Percentiles rank a stretch among this genome's conserved stretches.
phyloP scores from a whole-genome alignment of 2,329 filamentous ascomycete genomes.

The Aspergillus fructus region DNA sequence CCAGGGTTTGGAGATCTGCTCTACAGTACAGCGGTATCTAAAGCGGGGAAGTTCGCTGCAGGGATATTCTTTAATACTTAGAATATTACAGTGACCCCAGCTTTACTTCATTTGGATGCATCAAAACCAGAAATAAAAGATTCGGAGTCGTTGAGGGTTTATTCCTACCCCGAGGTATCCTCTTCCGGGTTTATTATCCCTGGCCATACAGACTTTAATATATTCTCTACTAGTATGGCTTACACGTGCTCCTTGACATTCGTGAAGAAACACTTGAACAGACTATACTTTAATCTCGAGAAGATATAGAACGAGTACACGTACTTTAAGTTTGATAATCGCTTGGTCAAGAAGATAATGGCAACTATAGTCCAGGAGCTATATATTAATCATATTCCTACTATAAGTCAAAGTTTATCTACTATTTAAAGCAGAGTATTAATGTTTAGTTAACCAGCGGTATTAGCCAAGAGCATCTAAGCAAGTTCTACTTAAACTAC shows the following conservation, averaged over 20 bases:
- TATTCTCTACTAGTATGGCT: constrained; percentile 57
- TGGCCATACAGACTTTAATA: constrained; percentile 52
- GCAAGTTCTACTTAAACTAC: constrained; percentile 68
- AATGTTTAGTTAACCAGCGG: constrained; percentile 55
- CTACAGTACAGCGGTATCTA: not conserved
- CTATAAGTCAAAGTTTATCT: constrained; percentile 43
- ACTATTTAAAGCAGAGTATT: not conserved
- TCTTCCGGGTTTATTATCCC: constrained; percentile 53
- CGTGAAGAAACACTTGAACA: constrained; percentile 61
- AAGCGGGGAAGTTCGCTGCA: constrained; percentile 5
- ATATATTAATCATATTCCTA: constrained; percentile 76
- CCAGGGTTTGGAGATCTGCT: constrained; percentile 15
- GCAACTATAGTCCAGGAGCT: constrained; percentile 77
- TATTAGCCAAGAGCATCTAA: constrained; percentile 62
- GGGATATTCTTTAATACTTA: constrained; percentile 23
- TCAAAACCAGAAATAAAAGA: not conserved
- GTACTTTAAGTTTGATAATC: constrained; percentile 66
- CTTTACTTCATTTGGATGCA: constrained; percentile 20
- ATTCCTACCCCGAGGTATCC: constrained; percentile 48
- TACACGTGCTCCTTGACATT: constrained; percentile 67
- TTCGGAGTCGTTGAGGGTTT: constrained; percentile 15
- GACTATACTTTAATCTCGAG: constrained; percentile 72
- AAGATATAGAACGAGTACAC: constrained; percentile 78
- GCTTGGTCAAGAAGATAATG: constrained; percentile 72
- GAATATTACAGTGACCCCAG: constrained; percentile 8